phyloP scores from a whole-genome alignment of 306 rosid genomes.

The Sechiopsis laciniata region DNA sequence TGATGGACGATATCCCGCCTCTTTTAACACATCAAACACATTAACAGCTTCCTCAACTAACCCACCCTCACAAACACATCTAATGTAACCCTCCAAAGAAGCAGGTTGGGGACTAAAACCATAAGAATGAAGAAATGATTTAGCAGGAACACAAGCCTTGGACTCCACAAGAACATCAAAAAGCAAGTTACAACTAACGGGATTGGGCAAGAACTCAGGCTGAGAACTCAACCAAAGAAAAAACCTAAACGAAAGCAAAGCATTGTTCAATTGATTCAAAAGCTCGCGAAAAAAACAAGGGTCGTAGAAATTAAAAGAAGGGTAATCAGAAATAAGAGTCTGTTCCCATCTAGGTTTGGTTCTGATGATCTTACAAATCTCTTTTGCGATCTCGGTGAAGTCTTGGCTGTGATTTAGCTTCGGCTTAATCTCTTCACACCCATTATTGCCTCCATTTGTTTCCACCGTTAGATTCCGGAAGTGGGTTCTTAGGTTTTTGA shows the following conservation, averaged over 20 bases:
- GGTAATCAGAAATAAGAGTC: slow-evolving; percentile 50
- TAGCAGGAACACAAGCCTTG: slow-evolving; percentile 49
- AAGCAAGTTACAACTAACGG: slow-evolving; percentile 37
- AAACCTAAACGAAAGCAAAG: slow-evolving; percentile 60
- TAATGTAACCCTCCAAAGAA: slow-evolving; percentile 51
- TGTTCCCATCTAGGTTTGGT: slow-evolving; percentile 64
- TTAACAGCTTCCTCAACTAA: slow-evolving; percentile 47
- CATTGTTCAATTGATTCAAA: slow-evolving; percentile 47
- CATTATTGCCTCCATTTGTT: slow-evolving; percentile 28
- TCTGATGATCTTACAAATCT: slow-evolving; percentile 50
- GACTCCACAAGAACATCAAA: slow-evolving; percentile 56
- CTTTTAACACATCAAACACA: slow-evolving; percentile 39
- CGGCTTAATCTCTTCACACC: slow-evolving; percentile 14
- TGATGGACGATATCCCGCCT: slow-evolving; percentile 39
- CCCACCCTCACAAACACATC: slow-evolving; percentile 44
- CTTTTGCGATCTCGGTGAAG: slow-evolving; percentile 30
- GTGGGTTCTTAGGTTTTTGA: slow-evolving; percentile 24
- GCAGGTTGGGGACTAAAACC: slow-evolving; percentile 39
- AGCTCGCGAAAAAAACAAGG: slow-evolving; percentile 45
- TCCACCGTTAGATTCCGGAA: slow-evolving; percentile 37
- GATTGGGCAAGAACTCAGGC: slow-evolving; percentile 40
- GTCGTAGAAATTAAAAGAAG: slow-evolving; percentile 50
- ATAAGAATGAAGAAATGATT: slow-evolving; percentile 35
- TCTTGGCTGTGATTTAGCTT: slow-evolving; percentile 14
- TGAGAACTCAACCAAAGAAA: slow-evolving; percentile 56